Evolutionary conservation across 306 rosid genomes (phyloP).

Genomic region (Inga oerstediana): DNA sequence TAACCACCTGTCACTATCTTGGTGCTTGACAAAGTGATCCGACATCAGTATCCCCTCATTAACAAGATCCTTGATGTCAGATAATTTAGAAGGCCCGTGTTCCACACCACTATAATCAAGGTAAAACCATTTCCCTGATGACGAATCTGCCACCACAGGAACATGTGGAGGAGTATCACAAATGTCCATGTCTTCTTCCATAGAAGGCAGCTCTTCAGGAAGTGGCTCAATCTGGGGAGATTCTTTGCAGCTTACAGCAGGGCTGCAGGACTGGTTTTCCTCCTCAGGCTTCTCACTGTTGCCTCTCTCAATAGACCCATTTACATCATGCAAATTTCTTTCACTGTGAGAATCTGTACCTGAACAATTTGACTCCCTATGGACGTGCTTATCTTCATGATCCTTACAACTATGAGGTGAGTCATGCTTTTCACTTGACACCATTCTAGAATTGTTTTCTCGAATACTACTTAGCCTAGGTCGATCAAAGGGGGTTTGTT

Average conservation of each 20-base stretch:
- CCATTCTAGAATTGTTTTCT: slow-evolving; percentile 58
- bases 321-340: slow-evolving; percentile 41
- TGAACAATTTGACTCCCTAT: slow-evolving; percentile 58
- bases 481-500: slow-evolving; percentile 65
- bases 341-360: slow-evolving; percentile 62
- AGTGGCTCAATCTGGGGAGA: slow-evolving; percentile 50
- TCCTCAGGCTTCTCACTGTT: slow-evolving; percentile 43
- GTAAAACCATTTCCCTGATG: slow-evolving; percentile 92
- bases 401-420: slow-evolving; percentile 51
- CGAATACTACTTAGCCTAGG: slow-evolving; percentile 43
- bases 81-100: slow-evolving; percentile 78
- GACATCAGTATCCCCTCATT: slow-evolving; percentile 81
- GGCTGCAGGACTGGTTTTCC: slow-evolving; percentile 64
- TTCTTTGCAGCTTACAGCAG: slow-evolving; percentile 54
- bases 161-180: slow-evolving; percentile 98
- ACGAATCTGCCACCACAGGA: slow-evolving; percentile 61
- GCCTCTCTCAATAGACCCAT: slow-evolving; percentile 52
- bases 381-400: slow-evolving; percentile 60
- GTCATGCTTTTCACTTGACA: slow-evolving; percentile 56
- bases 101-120: slow-evolving; percentile 84
- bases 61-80: slow-evolving; percentile 82
- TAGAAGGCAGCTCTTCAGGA: slow-evolving; percentile 81
- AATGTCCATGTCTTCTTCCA: slow-evolving; percentile 99
- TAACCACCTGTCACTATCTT: slow-evolving; percentile 89
- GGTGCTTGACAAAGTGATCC: slow-evolving; percentile 93